Base-by-base conservation (phyloP, 2,329 filamentous ascomycete genomes). In the Tolypocladium tropicale region DNA sequence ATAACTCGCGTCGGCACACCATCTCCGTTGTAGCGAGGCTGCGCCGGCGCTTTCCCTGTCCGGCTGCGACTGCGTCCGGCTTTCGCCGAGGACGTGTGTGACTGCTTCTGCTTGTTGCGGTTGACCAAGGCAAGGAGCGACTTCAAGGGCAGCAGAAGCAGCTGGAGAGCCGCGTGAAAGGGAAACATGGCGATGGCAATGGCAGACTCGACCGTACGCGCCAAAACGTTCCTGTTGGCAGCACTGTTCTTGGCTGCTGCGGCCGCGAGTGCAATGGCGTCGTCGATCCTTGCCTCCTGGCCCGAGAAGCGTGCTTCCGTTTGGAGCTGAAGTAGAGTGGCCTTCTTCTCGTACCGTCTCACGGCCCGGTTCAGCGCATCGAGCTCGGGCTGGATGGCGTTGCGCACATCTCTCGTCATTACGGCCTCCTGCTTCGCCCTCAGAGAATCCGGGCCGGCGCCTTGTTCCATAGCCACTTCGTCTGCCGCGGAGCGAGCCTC, bases 321-420 rank as follows among this genome's bases (percentile, higher is more conserved):
- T 65, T 93, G 86, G 55, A 87, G 79, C 11, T 88, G 81, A 32
- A 91, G 80, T 9, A 92, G 76, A 0, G 86, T 86, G 5, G 88
- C 84, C 64, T 91, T 89, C 73, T 95, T 96, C 74, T 97, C 93
- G 64, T 96, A 96, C 37, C 90, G 84, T 23, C 93, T 82, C 49
- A 97, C 88, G 4, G 93, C 92, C 52, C 93, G 85, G 63, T 91
- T 94, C 34, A 97, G 76, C 0, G 90, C 89, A 64, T 96, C 92
- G 6, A 97, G 78, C 57, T 96, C 90, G 0, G 90, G 86, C 61
- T 91, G 88, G 12, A 93, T 76, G 32, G 77, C 75, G 58, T 82
- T 82, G 46, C 83, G 81, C 14, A 89, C 78, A 57, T 89, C 84
- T 6, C 74, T 76, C 51, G 76, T 72, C 39, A 80, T 68, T 3